Evolutionary conservation across 2,329 filamentous ascomycete genomes (phyloP).

Genomic region (Aureobasidium vineae): DNA sequence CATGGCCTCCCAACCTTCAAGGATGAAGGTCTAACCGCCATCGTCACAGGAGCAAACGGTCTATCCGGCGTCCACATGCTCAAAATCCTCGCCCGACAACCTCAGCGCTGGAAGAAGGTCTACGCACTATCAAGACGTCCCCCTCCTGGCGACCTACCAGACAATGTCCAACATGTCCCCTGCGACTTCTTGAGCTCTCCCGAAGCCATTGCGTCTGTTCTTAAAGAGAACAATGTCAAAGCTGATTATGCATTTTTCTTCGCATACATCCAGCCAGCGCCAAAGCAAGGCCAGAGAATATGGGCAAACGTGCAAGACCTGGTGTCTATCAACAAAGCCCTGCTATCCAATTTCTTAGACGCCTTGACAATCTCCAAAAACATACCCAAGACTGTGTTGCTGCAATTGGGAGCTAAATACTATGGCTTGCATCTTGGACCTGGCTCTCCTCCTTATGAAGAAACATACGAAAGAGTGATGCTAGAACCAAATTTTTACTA

Average conservation of each 20-base stretch:
- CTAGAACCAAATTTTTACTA: slow-evolving; percentile 58
- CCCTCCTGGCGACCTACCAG: slow-evolving; percentile 43
- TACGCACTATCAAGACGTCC: slow-evolving; percentile 51
- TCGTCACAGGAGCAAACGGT: slow-evolving; percentile 56
- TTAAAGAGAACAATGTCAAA: slow-evolving; percentile 37
- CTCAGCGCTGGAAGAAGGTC: slow-evolving; percentile 53
- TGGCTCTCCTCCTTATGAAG: slow-evolving; percentile 45
- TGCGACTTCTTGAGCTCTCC: slow-evolving; percentile 41
- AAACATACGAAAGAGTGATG: slow-evolving; percentile 45
- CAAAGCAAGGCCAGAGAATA: neutral
- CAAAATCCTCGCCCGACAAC: slow-evolving; percentile 48
- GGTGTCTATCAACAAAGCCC: slow-evolving; percentile 49
- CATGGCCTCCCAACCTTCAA: slow-evolving; percentile 51
- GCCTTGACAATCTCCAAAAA: slow-evolving; percentile 46
- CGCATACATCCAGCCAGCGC: slow-evolving; percentile 55
- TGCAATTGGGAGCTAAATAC: slow-evolving; percentile 55
- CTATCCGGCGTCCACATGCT: slow-evolving; percentile 55
- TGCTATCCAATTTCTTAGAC: slow-evolving; percentile 52
- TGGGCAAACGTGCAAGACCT: slow-evolving; percentile 48
- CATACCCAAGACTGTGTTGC: slow-evolving; percentile 49
- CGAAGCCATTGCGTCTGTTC: slow-evolving; percentile 36
- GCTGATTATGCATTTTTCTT: slow-evolving; percentile 54
- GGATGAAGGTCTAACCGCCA: slow-evolving; percentile 49
- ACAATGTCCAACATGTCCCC: slow-evolving; percentile 37
- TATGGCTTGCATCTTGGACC: slow-evolving; percentile 52